Evolutionary conservation across 257 asterid genomes (phyloP).

Genomic region (Plantago ovata): DNA sequence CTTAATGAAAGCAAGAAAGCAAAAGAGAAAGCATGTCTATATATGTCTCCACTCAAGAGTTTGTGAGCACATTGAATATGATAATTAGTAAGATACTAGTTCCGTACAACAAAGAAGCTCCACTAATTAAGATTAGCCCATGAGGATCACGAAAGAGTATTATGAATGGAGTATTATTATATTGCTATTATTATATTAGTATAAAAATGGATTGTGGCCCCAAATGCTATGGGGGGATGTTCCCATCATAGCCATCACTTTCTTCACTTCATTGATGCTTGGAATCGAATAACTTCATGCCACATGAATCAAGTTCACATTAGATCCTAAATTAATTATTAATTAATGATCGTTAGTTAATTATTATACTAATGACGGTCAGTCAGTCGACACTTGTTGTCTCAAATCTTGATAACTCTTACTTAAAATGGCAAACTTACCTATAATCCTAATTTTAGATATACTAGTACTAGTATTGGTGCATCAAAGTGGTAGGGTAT

Average conservation of each 20-base stretch:
- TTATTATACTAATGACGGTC: constrained; percentile 20
- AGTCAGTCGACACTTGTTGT: constrained; percentile 24
- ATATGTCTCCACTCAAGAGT: too few species aligned
- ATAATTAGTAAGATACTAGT: too few species aligned
- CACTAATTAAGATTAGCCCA: too few species aligned
- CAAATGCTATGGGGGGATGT: constrained; percentile 16
- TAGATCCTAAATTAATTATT: constrained; percentile 7
- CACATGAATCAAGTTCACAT: constrained; percentile 19
- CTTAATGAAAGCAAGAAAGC: too few species aligned
- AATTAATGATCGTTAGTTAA: too few species aligned
- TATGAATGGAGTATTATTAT: too few species aligned
- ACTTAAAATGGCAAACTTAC: constrained; percentile 20
- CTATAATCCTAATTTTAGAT: constrained; percentile 12
- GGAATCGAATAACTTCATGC: constrained; percentile 31
- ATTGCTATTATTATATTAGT: too few species aligned
- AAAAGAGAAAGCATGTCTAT: too few species aligned
- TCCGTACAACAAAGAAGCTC: too few species aligned
- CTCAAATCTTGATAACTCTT: constrained; percentile 6
- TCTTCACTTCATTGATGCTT: constrained; percentile 18
- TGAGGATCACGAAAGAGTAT: too few species aligned
- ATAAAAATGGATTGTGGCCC: constrained; percentile 1
- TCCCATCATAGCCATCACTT: constrained; percentile 20
- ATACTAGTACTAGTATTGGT: constrained; percentile 23
- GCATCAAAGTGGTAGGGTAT: constrained; percentile 48
- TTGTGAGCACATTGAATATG: too few species aligned